These are phyloP conservation scores for Entomortierella parvispora DNA, from an alignment of 192 early-diverging fungal genomes.

Conservation along the genomic window DNA sequence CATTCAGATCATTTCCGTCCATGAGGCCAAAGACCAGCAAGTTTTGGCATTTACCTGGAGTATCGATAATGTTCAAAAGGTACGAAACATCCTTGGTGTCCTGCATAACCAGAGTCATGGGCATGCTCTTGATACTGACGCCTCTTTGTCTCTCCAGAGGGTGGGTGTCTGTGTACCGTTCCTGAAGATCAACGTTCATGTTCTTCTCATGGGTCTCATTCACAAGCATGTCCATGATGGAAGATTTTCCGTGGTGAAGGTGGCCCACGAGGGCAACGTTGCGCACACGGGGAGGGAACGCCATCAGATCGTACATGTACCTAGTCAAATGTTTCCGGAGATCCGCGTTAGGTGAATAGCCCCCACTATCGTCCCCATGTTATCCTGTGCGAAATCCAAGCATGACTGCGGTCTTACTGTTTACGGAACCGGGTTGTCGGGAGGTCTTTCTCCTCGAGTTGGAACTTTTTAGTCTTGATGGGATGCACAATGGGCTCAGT, in stretches of 20 bases:
- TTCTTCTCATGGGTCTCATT: slow-evolving; percentile 82
- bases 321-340: slow-evolving; percentile 35
- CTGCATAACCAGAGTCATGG: slow-evolving; percentile 90
- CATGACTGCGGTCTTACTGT: slow-evolving; percentile 66
- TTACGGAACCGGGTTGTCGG: slow-evolving; percentile 89
- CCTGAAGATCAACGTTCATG: slow-evolving; percentile 52
- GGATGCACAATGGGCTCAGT: slow-evolving; percentile 96
- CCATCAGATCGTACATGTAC: slow-evolving; percentile 84
- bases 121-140: slow-evolving; percentile 92
- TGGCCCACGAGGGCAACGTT: slow-evolving; percentile 95
- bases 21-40: too few species aligned
- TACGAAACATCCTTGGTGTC: slow-evolving; percentile 90
- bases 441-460: slow-evolving; percentile 84
- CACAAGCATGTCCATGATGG: slow-evolving; percentile 93
- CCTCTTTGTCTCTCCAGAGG: slow-evolving; percentile 89
- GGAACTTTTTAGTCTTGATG: slow-evolving; percentile 86
- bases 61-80: slow-evolving; percentile 90
- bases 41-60: too few species aligned
- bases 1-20: too few species aligned
- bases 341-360: neutral
- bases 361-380: neutral
- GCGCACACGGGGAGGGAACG: slow-evolving; percentile 82
- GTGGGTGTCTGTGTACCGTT: slow-evolving; percentile 94
- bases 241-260: slow-evolving; percentile 97
- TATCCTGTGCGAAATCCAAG: neutral